Conservation (phyloP, 257 asterid species). For the Paulownia fortunei region DNA sequence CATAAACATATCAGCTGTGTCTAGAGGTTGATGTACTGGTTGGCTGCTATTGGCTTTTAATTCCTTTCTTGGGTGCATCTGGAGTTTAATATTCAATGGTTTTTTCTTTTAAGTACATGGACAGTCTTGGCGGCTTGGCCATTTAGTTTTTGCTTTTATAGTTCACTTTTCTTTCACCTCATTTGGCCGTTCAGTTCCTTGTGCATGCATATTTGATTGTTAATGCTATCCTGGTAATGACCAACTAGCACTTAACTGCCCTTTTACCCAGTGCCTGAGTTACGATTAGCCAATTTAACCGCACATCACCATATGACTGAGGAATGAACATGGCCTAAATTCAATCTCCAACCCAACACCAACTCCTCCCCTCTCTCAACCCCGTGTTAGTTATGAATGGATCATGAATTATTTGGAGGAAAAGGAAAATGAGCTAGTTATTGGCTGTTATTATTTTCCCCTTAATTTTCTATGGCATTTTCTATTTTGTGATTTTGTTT, state of each 20-base stretch:
- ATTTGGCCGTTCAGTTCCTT: neutral
- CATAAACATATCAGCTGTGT: neutral
- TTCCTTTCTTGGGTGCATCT: constrained; percentile 7
- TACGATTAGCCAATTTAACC: neutral
- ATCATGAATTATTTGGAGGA: neutral
- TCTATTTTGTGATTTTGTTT: neutral
- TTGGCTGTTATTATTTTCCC: neutral
- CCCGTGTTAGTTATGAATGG: too few relatives aligned
- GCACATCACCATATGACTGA: too few relatives aligned
- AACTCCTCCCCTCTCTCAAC: too few relatives aligned
- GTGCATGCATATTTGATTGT: neutral
- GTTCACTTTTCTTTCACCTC: too few relatives aligned
- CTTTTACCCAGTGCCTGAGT: neutral
- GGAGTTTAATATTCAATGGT: neutral
- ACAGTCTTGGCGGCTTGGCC: neutral
- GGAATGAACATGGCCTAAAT: too few relatives aligned
- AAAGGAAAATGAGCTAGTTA: neutral
- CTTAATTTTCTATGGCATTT: too few relatives aligned
- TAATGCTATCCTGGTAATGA: neutral
- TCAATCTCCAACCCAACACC: too few relatives aligned
- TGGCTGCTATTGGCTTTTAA: neutral
- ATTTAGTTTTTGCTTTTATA: neutral
- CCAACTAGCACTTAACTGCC: neutral
- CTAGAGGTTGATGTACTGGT: neutral
- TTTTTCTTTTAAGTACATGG: neutral